Conservation (phyloP, 2,329 filamentous ascomycete species). For the Cladosporium austrohemisphaericum region DNA sequence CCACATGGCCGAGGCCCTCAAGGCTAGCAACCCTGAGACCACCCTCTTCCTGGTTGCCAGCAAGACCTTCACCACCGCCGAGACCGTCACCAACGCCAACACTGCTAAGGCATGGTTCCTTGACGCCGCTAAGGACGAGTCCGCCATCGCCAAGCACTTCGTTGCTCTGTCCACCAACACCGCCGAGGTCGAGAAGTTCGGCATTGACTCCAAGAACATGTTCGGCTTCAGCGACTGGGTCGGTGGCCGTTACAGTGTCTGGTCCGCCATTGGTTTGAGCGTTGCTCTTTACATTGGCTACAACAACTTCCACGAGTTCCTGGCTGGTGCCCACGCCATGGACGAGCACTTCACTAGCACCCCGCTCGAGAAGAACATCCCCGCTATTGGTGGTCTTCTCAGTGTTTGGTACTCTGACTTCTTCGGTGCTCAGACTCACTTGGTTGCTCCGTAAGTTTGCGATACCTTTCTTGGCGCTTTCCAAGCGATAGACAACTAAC, state of each 20-base stretch:
- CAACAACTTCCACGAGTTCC: slow-evolving; percentile 96
- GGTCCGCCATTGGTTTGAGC: slow-evolving; percentile 95
- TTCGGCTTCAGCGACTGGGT: slow-evolving; percentile 99
- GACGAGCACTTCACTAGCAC: slow-evolving; percentile 95
- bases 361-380: slow-evolving; percentile 91
- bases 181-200: slow-evolving; percentile 93
- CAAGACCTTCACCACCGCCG: slow-evolving; percentile 98
- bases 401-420: slow-evolving; percentile 99
- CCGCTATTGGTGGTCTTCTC: slow-evolving; percentile 82
- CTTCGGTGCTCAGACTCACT: slow-evolving; percentile 95
- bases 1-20: slow-evolving; percentile 90
- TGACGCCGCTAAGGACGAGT: slow-evolving; percentile 69
- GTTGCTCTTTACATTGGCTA: slow-evolving; percentile 93
- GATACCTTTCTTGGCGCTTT: neutral
- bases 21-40: slow-evolving; percentile 86
- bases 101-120: slow-evolving; percentile 97
- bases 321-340: slow-evolving; percentile 92
- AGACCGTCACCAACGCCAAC: slow-evolving; percentile 96
- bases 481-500: slow-evolving; percentile 22
- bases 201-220: slow-evolving; percentile 99
- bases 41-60: slow-evolving; percentile 98
- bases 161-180: slow-evolving; percentile 97
- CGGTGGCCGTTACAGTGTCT: slow-evolving; percentile 95
- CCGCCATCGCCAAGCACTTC: slow-evolving; percentile 91
- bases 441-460: slow-evolving; percentile 81